A percentile compares a stretch with the other conserved stretches of the same genome.
Evolutionary conservation across 2,329 filamentous ascomycete species (phyloP).

Genomic region (Trichoderma koningii): DNA sequence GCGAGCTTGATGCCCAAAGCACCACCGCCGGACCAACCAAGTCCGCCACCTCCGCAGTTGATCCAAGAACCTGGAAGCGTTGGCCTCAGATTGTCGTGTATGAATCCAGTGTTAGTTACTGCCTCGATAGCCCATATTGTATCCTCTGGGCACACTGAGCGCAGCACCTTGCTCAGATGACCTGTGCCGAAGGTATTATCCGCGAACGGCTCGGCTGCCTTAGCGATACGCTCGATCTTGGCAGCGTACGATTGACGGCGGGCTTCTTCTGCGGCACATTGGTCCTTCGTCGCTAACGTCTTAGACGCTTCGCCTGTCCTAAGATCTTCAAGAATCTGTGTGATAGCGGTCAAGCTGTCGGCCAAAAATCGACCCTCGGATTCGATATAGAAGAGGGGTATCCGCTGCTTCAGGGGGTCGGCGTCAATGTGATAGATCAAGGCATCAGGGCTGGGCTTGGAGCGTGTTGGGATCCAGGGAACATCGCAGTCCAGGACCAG

Average conservation of each 20-base stretch:
- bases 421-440: constrained; percentile 3
- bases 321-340: not conserved
- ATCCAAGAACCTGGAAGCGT: not conserved
- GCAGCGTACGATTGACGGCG: not conserved
- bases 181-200: not conserved
- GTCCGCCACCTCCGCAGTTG: not conserved
- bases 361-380: constrained; percentile 1
- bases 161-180: constrained; percentile 2
- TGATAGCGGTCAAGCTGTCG: not conserved
- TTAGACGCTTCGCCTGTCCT: not conserved
- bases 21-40: constrained; percentile 6
- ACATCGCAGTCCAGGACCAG: constrained; percentile 10
- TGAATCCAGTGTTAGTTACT: constrained; percentile 6
- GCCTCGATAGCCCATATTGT: constrained; percentile 9
- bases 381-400: constrained; percentile 1
- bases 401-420: not conserved
- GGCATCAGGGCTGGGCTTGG: not conserved
- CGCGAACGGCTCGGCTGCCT: not conserved
- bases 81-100: not conserved
- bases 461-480: constrained; percentile 5
- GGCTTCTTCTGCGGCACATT: not conserved
- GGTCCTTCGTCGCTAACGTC: not conserved
- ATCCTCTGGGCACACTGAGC: constrained; percentile 1
- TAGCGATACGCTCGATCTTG: not conserved
- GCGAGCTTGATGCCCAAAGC: constrained; percentile 5